These are phyloP conservation scores for Cladobotryum protrusum DNA, from an alignment of 2,329 filamentous ascomycete genomes.

Conservation along the genomic window DNA sequence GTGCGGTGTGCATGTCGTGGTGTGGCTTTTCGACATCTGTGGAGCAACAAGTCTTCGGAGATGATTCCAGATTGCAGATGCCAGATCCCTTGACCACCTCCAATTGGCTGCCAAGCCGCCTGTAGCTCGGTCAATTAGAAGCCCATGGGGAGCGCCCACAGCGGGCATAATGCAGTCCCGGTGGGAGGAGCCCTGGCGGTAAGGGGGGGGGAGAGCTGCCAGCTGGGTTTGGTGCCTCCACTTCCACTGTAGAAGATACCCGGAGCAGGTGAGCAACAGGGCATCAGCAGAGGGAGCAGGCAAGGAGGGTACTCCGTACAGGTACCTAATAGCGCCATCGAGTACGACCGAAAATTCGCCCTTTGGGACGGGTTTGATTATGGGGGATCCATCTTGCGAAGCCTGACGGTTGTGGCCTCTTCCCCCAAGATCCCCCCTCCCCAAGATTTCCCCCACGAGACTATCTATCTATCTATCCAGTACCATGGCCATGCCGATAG, in stretches of 20 bases:
- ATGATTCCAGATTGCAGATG: slow-evolving; percentile 11
- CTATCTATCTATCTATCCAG: no score
- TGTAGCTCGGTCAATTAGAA: slow-evolving; percentile 18
- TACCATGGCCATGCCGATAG: no score
- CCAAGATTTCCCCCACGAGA: not conserved
- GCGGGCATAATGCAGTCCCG: no score
- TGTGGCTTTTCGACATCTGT: no score
- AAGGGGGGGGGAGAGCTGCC: no score
- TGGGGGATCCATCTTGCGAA: no score
- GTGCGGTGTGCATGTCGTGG: no score
- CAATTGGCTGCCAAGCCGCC: slow-evolving; percentile 12
- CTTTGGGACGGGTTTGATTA: slow-evolving; percentile 18
- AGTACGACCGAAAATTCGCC: slow-evolving; percentile 31
- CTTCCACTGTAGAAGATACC: not conserved
- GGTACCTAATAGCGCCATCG: slow-evolving; percentile 19
- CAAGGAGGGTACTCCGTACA: not conserved
- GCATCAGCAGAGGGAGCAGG: no score
- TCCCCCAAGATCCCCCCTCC: slow-evolving; percentile 5
- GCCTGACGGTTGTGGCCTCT: slow-evolving; percentile 5
- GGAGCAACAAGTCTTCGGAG: not conserved
- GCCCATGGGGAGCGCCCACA: no score
- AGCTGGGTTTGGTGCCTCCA: no score
- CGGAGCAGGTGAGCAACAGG: not conserved
- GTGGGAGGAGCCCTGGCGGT: not conserved
- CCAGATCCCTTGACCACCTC: not conserved